Conservation (phyloP, 768 basidiomycete genomes). For the Leccinum broughii region DNA sequence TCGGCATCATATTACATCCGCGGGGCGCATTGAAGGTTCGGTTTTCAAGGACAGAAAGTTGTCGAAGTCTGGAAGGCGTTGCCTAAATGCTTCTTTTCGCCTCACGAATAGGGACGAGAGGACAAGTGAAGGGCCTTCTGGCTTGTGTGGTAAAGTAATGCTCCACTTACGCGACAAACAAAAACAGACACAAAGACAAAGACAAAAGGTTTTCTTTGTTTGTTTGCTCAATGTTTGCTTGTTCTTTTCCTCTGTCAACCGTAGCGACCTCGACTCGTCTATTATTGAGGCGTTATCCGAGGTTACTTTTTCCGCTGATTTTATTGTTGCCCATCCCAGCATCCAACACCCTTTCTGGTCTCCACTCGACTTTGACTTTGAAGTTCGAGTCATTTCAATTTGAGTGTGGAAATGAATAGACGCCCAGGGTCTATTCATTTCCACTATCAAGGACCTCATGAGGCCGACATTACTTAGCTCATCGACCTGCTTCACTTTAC, state of each 20-base stretch:
- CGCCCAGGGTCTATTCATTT: slow-evolving; percentile 6
- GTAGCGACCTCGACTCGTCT: not conserved
- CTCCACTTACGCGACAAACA: slow-evolving; percentile 4
- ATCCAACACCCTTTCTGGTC: not conserved
- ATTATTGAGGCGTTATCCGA: not conserved
- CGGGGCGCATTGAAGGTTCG: not conserved
- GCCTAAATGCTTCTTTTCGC: not conserved
- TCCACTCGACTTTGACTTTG: slow-evolving; percentile 14
- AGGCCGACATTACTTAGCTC: not conserved
- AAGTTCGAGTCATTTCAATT: not conserved
- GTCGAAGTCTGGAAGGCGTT: not conserved
- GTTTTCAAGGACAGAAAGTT: not conserved
- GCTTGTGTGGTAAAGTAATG: slow-evolving; percentile 12
- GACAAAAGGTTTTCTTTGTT: not conserved
- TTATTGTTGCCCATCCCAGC: not conserved
- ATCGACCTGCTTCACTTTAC: not conserved
- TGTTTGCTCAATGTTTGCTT: not conserved
- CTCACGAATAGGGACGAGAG: slow-evolving; percentile 13
- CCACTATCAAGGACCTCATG: not conserved
- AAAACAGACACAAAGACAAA: not conserved
- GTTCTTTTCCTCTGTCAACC: not conserved
- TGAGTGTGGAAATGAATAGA: not conserved
- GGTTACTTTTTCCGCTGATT: not conserved
- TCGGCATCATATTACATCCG: not conserved
- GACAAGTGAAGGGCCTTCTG: not conserved